A percentile compares a stretch with the other conserved stretches of the same genome.
phyloP scores from a whole-genome alignment of 1,139 yeast genomes.

The Yamadazyma blattariae region DNA sequence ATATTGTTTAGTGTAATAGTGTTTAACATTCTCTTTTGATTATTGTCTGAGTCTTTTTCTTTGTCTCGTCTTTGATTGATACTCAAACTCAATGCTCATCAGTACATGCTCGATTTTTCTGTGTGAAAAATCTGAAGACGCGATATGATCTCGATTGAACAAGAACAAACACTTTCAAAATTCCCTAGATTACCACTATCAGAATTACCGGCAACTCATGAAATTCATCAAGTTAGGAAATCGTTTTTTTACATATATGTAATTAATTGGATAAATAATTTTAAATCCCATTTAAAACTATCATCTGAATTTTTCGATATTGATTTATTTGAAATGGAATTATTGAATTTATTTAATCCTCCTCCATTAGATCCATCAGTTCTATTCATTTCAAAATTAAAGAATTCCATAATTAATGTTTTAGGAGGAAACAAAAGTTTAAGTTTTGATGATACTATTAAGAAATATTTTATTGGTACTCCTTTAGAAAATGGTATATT shows the following conservation, averaged over 20 bases:
- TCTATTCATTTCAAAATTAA: slow-evolving; percentile 40
- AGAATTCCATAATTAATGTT: slow-evolving; percentile 33
- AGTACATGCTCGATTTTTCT: too few relatives aligned
- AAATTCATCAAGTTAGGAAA: slow-evolving; percentile 20
- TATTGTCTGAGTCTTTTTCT: too few relatives aligned
- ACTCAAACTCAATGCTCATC: too few relatives aligned
- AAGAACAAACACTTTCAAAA: slow-evolving; percentile 9
- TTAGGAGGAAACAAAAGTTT: slow-evolving; percentile 10
- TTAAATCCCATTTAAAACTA: slow-evolving; percentile 42
- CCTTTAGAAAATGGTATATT: slow-evolving; percentile 31
- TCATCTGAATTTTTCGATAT: slow-evolving; percentile 50
- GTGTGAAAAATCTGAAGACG: too few relatives aligned
- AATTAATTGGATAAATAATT: slow-evolving; percentile 49
- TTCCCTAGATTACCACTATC: slow-evolving; percentile 14
- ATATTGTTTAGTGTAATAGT: too few relatives aligned
- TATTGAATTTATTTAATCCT: slow-evolving; percentile 37
- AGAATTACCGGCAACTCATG: slow-evolving; percentile 9
- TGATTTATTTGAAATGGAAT: slow-evolving; percentile 54
- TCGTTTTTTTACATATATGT: slow-evolving; percentile 41
- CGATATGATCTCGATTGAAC: slow-evolving; percentile 12
- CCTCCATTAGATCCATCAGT: slow-evolving; percentile 33
- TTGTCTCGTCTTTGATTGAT: too few relatives aligned
- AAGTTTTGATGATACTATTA: slow-evolving; percentile 13
- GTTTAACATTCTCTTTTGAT: too few relatives aligned
- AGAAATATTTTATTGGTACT: slow-evolving; percentile 39